Evolutionary conservation across 2,329 filamentous ascomycete species (phyloP).

Genomic region (Monosporascus sp.): DNA sequence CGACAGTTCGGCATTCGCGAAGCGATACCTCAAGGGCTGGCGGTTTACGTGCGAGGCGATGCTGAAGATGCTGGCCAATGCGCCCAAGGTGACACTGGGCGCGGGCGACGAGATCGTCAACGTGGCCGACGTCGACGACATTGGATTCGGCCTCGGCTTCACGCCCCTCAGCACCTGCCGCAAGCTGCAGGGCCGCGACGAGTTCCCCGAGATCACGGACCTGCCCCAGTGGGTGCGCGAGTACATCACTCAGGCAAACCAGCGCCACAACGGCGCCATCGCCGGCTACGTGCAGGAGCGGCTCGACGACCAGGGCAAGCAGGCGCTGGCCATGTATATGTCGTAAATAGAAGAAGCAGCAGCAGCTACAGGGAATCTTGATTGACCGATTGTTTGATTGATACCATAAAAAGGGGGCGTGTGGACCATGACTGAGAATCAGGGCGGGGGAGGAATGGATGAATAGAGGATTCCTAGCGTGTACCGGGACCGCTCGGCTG

Average conservation of each 20-base stretch:
- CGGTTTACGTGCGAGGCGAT: conserved; percentile 83
- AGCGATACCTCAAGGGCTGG: conserved; percentile 85
- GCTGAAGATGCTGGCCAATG: conserved; percentile 82
- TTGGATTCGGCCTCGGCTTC: conserved; percentile 91
- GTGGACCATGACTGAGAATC: too few relatives aligned
- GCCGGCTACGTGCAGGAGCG: conserved; percentile 67
- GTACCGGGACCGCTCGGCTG: too few relatives aligned
- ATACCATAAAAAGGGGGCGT: too few relatives aligned
- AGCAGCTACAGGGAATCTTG: too few relatives aligned
- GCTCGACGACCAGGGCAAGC: conserved; percentile 56
- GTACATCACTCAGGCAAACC: conserved; percentile 74
- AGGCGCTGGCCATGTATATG: conserved; percentile 48
- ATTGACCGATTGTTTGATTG: too few relatives aligned
- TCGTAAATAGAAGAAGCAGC: not conserved
- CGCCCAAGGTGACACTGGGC: conserved; percentile 61
- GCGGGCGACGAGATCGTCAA: conserved; percentile 70
- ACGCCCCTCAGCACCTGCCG: conserved; percentile 86
- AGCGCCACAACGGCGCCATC: conserved; percentile 65
- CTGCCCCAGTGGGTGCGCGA: conserved; percentile 79
- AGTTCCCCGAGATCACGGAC: conserved; percentile 79
- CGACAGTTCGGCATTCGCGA: conserved; percentile 77
- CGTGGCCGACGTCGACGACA: conserved; percentile 90
- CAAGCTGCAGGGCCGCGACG: conserved; percentile 66
- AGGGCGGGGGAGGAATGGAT: too few relatives aligned
- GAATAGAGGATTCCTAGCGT: too few relatives aligned